Conservation (phyloP, 78 protist species). For the Capsaspora owczarzaki region DNA sequence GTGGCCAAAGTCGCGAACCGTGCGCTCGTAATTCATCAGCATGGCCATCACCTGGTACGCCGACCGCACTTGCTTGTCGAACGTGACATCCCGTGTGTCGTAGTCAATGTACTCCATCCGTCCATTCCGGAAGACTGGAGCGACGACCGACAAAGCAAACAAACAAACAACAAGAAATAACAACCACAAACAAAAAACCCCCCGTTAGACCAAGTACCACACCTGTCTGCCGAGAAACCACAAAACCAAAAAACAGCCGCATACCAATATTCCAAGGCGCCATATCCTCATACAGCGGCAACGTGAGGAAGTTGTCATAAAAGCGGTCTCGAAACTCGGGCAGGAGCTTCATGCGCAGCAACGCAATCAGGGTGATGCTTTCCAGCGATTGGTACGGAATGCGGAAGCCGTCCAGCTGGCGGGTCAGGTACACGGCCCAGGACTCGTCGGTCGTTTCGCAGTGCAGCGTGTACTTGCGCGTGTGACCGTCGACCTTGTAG, state of each 20-base stretch:
- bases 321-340: not conserved
- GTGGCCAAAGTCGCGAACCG: constrained; percentile 6
- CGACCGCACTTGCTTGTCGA: not conserved
- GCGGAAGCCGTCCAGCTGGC: not conserved
- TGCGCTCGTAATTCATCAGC: constrained; percentile 5
- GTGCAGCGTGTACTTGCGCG: not conserved
- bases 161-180: not conserved
- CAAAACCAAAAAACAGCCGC: not conserved
- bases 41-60: constrained; percentile 6
- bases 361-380: not conserved
- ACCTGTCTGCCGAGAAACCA: no score
- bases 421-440: not conserved
- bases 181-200: no score
- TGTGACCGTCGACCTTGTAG: not conserved
- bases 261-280: constrained; percentile 18
- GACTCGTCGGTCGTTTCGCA: no score
- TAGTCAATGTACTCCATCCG: not conserved
- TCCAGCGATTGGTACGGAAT: not conserved
- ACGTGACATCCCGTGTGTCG: not conserved
- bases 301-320: not conserved
- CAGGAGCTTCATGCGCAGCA: not conserved
- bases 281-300: constrained; percentile 8
- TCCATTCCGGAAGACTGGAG: not conserved
- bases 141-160: not conserved
- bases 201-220: no score